Evolutionary conservation across 371 early-diverging fungal genomes (phyloP).

Genomic region (Cladochytrium tenue): DNA sequence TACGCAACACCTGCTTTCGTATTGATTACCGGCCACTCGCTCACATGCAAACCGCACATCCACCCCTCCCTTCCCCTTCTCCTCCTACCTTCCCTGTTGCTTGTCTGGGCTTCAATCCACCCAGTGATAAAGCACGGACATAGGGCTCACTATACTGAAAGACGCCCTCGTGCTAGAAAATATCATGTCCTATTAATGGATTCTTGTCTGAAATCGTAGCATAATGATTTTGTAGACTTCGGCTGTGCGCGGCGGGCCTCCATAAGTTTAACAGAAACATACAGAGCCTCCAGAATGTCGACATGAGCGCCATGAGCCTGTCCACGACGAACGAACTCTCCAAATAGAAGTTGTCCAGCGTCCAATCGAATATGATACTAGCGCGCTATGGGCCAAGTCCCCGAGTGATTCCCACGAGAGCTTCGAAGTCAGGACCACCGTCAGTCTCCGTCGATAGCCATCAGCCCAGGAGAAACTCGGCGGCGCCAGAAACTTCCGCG

Average conservation of each 20-base stretch:
- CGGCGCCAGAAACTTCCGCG: conserved; percentile 67
- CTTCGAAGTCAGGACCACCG: conserved; percentile 36
- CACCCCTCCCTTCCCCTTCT: no score
- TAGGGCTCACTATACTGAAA: no score
- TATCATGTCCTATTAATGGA: no score
- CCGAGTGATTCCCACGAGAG: conserved; percentile 53
- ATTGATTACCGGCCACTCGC: no score
- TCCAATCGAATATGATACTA: conserved; percentile 68
- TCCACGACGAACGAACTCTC: conserved; percentile 61
- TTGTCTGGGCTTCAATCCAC: no score
- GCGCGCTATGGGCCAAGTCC: conserved; percentile 53
- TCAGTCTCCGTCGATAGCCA: conserved; percentile 38
- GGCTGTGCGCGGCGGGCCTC: neutral
- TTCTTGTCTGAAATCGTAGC: no score
- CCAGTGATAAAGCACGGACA: no score
- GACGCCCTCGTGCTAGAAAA: no score
- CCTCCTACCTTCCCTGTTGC: no score
- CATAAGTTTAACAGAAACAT: conserved; percentile 27
- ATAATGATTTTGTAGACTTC: no score
- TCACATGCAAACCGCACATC: no score
- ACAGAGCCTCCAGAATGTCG: conserved; percentile 49
- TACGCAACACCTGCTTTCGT: no score
- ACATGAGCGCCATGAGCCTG: conserved; percentile 38
- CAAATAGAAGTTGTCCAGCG: conserved; percentile 63
- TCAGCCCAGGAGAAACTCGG: conserved; percentile 46